These are phyloP conservation scores for Wallemia ichthyophaga DNA, from an alignment of 1,284 basidiomycete species.

Conservation along the genomic window DNA sequence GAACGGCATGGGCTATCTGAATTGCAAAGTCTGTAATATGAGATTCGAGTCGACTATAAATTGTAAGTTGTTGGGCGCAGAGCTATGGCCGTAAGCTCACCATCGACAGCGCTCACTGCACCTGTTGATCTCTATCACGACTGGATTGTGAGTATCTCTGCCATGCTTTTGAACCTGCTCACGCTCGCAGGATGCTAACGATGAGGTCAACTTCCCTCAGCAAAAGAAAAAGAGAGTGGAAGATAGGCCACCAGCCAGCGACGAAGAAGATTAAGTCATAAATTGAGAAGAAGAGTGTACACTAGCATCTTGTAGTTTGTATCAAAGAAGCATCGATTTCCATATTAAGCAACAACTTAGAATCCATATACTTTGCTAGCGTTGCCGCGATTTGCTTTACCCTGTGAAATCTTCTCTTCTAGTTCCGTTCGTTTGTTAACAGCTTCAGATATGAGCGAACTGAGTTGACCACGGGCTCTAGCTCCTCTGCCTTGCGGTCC, in stretches of 20 bases:
- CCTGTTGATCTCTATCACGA: constrained; percentile 1
- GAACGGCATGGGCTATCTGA: not conserved
- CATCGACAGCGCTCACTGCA: not conserved
- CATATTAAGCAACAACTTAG: not conserved
- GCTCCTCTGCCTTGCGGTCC: constrained; percentile 27
- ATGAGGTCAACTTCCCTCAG: not conserved
- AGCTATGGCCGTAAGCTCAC: not conserved
- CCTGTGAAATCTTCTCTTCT: constrained; percentile 48
- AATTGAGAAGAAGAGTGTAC: not conserved
- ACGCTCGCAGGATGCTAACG: not conserved
- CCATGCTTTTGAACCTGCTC: too few species aligned
- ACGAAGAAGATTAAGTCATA: not conserved
- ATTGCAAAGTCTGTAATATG: not conserved
- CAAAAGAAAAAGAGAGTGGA: not conserved
- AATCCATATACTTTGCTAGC: constrained; percentile 52
- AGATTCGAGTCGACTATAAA: not conserved
- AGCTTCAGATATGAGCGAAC: constrained; percentile 40
- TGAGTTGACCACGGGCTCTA: constrained; percentile 37
- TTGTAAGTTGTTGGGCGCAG: not conserved
- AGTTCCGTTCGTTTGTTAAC: constrained; percentile 42
- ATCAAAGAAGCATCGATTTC: not conserved
- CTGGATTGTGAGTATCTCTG: not conserved
- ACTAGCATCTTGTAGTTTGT: not conserved
- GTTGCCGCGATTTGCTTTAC: constrained; percentile 45
- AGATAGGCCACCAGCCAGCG: not conserved